Percentiles rank a stretch among this genome's conserved stretches.
These are phyloP conservation scores for Circinella umbellata DNA, from an alignment of 371 early-diverging fungal genomes.

Conservation along the genomic window DNA sequence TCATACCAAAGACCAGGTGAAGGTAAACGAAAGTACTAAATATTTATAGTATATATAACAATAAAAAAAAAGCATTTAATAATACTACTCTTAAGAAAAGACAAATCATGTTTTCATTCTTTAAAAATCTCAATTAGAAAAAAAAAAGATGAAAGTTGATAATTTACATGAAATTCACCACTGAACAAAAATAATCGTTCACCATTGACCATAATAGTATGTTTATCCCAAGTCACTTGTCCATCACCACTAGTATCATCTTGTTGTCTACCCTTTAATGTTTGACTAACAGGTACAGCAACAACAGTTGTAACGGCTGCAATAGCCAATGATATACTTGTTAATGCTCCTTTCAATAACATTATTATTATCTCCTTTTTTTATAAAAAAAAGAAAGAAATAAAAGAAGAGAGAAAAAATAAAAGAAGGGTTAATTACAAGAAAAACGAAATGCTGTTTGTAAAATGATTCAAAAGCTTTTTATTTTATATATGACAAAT, in stretches of 20 bases:
- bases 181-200: conserved; percentile 20
- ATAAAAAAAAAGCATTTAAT: neutral
- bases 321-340: conserved; percentile 19
- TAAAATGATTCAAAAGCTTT: no score
- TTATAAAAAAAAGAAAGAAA: no score
- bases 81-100: neutral
- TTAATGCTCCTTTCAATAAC: conserved; percentile 12
- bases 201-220: conserved; percentile 21
- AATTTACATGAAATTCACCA: conserved; percentile 23
- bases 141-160: neutral
- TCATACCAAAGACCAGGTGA: conserved; percentile 24
- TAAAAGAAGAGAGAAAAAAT: no score
- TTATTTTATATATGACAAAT: no score
- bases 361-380: neutral
- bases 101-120: no score
- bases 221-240: conserved; percentile 26
- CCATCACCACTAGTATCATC: neutral
- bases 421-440: no score
- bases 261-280: neutral
- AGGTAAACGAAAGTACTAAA: conserved; percentile 25
- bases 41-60: neutral
- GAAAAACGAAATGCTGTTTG: no score
- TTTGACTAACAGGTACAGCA: conserved; percentile 6
- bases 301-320: conserved; percentile 1
- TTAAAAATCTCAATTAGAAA: no score